A percentile compares a stretch with the other conserved stretches of the same genome.
phyloP scores from a whole-genome alignment of 805 yeast genomes.

The Saccharomycopsis vini region DNA sequence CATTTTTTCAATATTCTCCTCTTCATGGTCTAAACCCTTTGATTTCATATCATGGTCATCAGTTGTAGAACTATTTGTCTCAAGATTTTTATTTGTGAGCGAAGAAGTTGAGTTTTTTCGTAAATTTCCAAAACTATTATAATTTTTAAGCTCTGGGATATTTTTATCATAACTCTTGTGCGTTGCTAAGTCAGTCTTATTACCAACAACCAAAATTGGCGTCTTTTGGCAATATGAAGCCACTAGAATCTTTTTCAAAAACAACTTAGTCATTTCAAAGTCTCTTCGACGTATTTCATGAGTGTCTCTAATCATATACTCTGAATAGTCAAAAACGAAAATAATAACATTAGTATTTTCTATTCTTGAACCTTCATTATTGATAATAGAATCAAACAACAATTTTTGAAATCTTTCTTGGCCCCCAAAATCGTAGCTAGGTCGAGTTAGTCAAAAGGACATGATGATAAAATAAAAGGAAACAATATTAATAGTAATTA shows the following conservation, averaged over 20 bases:
- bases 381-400: neutral
- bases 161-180: neutral
- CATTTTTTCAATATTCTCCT: no score
- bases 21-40: no score
- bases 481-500: neutral
- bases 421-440: slow-evolving; percentile 10
- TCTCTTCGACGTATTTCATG: slow-evolving; percentile 1
- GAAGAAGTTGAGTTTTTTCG: no score
- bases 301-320: slow-evolving; percentile 1
- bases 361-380: neutral
- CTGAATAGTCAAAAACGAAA: slow-evolving; percentile 13
- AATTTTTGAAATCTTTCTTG: slow-evolving; percentile 2
- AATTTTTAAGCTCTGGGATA: no score
- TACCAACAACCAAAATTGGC: slow-evolving; percentile 12
- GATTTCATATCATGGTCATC: neutral
- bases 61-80: neutral
- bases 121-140: no score
- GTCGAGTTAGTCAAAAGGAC: neutral
- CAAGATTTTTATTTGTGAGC: neutral
- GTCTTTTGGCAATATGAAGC: neutral
- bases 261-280: neutral
- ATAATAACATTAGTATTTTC: slow-evolving; percentile 1
- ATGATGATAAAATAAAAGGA: neutral
- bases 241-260: slow-evolving; percentile 2
- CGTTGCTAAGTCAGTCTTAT: slow-evolving; percentile 7